Percentiles rank a stretch among this genome's conserved stretches.
These are phyloP conservation scores for Oryza nivara DNA, from an alignment of 176 grass and related monocot genomes.

Conservation along the genomic window DNA sequence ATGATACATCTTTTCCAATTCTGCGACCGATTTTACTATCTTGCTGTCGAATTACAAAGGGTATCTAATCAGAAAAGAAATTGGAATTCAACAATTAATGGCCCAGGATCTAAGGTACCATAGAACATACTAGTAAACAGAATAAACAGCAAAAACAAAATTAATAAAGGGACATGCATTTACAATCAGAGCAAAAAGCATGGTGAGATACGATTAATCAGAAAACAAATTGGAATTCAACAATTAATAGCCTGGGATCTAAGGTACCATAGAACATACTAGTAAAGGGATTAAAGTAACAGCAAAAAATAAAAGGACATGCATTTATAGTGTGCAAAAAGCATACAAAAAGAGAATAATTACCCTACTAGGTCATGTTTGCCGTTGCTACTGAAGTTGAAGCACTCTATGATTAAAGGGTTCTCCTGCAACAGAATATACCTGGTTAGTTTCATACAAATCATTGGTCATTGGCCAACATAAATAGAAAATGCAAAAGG, in stretches of 20 bases:
- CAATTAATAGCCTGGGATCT: slow-evolving; percentile 39
- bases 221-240: slow-evolving; percentile 55
- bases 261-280: slow-evolving; percentile 40
- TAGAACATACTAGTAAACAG: slow-evolving; percentile 32
- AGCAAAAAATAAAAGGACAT: neutral
- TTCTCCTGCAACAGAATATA: slow-evolving; percentile 86
- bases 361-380: slow-evolving; percentile 99
- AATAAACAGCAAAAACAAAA: slow-evolving; percentile 17
- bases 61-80: slow-evolving; percentile 63
- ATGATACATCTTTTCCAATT: slow-evolving; percentile 81
- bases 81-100: slow-evolving; percentile 48
- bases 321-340: slow-evolving; percentile 14
- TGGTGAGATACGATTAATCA: slow-evolving; percentile 35
- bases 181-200: slow-evolving; percentile 15
- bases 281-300: slow-evolving; percentile 31
- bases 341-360: slow-evolving; percentile 35
- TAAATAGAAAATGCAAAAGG: slow-evolving; percentile 39
- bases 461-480: slow-evolving; percentile 26
- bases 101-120: slow-evolving; percentile 38
- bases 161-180: neutral
- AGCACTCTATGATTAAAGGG: slow-evolving; percentile 89
- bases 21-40: slow-evolving; percentile 82
- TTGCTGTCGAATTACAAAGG: slow-evolving; percentile 79
- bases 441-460: slow-evolving; percentile 27
- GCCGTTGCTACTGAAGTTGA: slow-evolving; percentile 90